Evolutionary conservation across 2,329 filamentous ascomycete genomes (phyloP), one percentile per base, ranked within the genome.

Genomic region (Penicillium sp.): DNA sequence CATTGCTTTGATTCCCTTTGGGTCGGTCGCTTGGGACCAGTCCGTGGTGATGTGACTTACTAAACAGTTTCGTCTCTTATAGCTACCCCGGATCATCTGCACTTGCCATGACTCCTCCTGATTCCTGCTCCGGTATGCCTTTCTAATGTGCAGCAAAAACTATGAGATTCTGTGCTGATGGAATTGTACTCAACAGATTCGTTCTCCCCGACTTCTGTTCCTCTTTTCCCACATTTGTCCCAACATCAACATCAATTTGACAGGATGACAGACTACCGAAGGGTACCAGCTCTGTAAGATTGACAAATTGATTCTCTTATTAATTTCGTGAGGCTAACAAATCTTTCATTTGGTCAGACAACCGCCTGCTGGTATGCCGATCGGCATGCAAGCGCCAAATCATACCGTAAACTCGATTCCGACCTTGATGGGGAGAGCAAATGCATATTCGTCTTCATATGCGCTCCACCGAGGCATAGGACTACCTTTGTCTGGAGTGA

Each of bases 41-140:
- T 49, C 24, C 5, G 33, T 55, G 45, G 51, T 55, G 48, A 60
- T 52, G 49, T 73, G 64, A 71, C 65, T 32, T 48, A 27, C 59
- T 62, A 53, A 64, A 56, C 39, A 23, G 47, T 37, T 52, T 56
- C 51, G 49, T 50, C 62, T 58, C 61, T 63, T 67, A 58, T 70
- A 83, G 80, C 67, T 84, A 80, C 68, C 75, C 78, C 55, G 63
- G 75, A 56, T 73, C 73, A 54, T 69, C 76, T 64, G 75, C 77
- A 60, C 76, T 82, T 61, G 77, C 82, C 53, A 71, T 77, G 68
- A 76, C 72, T 59, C 73, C 75, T 46, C 64, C 73, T 46, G 81
- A 84, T 70, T 81, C 81, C 54, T 80, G 78, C 50, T 79, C 77
- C 50, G 81, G 80, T 64, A 82, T 78, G 58, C 77, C 76, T 62